Base-by-base conservation (phyloP, 352 stramenopile species). In the Phytophthora foliorum region DNA sequence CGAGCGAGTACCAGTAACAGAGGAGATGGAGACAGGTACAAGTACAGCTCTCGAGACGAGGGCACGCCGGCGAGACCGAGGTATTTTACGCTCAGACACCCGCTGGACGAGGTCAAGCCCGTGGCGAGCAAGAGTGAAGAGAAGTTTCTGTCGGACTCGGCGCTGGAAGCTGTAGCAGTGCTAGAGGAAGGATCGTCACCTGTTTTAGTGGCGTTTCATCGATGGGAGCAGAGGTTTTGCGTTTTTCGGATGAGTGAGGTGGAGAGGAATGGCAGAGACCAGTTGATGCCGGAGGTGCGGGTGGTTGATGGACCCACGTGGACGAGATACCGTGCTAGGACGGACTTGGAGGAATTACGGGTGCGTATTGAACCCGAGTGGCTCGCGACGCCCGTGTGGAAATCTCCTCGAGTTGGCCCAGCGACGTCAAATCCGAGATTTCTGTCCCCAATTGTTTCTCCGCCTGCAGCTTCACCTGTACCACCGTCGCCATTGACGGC, bases 81-180 rank as follows among this genome's bases (percentile, higher is more conserved):
- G 13, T 91, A 89, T 56, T 95, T 95, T 61, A 92, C 86, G 27
- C 75, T 95, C 3, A 53, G 75, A 31, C 82, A 92, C 50, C 88
- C 88, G 25, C 77, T 95, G 19, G 84, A 93, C 34, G 88, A 95
- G 54, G 79, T 94, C 32, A 92, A 90, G 56, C 88, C 88, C 3
- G 70, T 93, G 21, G 81, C 82, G 0, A 80, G 56, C n/a, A 56
- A 21, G 24, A 39, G 21, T 21, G 57, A 59, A 11, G 48, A 65
- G 5, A 52, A 27, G 2, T 90, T 90, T 49, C 46, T 92, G 10
- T 80, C 75, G 4, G 79, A 91, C 42, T 79, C 80, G 8, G 79
- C 73, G 24, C 75, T 93, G 19, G 72, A 90, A 64, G 72, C 79
- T 16, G 79, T 93, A 17, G 59, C 56, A 41, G 69, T 90, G 19